These are phyloP conservation scores for Tillandsia leiboldiana DNA, from an alignment of 176 grass and related monocot species.

Conservation along the genomic window DNA sequence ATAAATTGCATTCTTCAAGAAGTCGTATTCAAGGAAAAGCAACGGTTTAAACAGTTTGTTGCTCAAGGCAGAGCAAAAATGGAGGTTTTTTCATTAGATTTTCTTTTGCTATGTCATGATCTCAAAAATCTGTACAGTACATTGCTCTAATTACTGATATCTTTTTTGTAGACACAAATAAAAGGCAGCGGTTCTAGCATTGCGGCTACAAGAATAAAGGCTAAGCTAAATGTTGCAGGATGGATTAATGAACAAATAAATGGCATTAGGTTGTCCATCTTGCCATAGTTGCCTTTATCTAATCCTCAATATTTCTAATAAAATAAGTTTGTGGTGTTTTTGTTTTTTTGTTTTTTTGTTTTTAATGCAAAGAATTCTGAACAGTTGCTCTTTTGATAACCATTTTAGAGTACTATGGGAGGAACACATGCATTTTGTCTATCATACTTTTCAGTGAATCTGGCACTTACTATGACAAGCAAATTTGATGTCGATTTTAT, in stretches of 20 bases:
- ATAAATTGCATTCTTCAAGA: conserved; percentile 90
- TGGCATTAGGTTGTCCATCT: conserved; percentile 42
- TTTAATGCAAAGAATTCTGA: no score
- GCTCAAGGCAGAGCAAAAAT: conserved; percentile 92
- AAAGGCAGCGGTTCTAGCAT: conserved; percentile 90
- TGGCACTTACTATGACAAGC: no score
- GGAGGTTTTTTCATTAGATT: conserved; percentile 51
- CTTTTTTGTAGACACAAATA: conserved; percentile 59
- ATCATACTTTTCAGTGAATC: no score
- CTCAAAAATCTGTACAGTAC: conserved; percentile 11
- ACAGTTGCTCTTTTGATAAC: no score
- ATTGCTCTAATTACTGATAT: background rate
- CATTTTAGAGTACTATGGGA: no score
- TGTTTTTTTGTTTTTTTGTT: background rate
- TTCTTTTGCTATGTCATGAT: background rate
- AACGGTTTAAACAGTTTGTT: conserved; percentile 98
- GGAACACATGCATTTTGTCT: no score
- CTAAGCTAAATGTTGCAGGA: conserved; percentile 87
- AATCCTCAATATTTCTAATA: conserved; percentile 1
- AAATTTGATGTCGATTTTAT: background rate
- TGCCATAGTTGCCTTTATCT: no score
- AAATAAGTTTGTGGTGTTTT: conserved; percentile 17
- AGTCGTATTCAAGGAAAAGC: conserved; percentile 89
- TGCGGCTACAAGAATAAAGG: conserved; percentile 86
- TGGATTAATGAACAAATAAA: conserved; percentile 93